Percentiles rank a stretch among this genome's conserved stretches.
Conservation (phyloP, 2,329 filamentous ascomycete species). For the Claviceps pazoutovae region DNA sequence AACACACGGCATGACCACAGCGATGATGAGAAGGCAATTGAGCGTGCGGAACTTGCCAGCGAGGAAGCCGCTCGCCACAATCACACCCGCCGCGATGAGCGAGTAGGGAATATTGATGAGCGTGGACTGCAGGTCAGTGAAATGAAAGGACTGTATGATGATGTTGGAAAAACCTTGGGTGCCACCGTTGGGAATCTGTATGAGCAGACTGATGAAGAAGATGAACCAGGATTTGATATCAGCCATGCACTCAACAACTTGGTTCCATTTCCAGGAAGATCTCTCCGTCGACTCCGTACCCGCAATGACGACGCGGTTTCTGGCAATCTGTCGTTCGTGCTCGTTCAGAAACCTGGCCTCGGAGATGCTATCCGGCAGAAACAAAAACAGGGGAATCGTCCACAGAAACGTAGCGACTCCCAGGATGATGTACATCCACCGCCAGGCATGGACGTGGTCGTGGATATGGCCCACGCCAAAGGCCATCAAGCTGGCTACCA, state of each 20-base stretch:
- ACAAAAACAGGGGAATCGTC: constrained; percentile 31
- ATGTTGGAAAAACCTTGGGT: constrained; percentile 46
- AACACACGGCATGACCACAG: constrained; percentile 36
- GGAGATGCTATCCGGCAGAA: constrained; percentile 39
- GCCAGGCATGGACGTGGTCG: constrained; percentile 33
- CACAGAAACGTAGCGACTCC: constrained; percentile 37
- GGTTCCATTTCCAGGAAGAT: constrained; percentile 33
- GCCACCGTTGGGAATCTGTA: constrained; percentile 48
- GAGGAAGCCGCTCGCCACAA: constrained; percentile 34
- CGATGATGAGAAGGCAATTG: constrained; percentile 37
- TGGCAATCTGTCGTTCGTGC: constrained; percentile 35
- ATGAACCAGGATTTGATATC: constrained; percentile 50
- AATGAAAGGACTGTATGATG: constrained; percentile 41
- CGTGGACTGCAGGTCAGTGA: constrained; percentile 37
- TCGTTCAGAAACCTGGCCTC: constrained; percentile 42
- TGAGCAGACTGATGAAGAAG: constrained; percentile 35
- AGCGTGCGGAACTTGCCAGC: constrained; percentile 36
- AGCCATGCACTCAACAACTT: constrained; percentile 36
- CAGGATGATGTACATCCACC: constrained; percentile 44
- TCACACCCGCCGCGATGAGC: constrained; percentile 32
- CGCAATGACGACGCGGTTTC: constrained; percentile 31
- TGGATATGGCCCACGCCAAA: constrained; percentile 42
- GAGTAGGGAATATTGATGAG: constrained; percentile 47
- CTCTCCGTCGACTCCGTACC: constrained; percentile 39
- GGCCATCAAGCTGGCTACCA: constrained; percentile 34